Percentiles rank a stretch among this genome's conserved stretches.
Evolutionary conservation across 2,329 filamentous ascomycete species (phyloP).

Genomic region (Ceratocystiopsis minuta): DNA sequence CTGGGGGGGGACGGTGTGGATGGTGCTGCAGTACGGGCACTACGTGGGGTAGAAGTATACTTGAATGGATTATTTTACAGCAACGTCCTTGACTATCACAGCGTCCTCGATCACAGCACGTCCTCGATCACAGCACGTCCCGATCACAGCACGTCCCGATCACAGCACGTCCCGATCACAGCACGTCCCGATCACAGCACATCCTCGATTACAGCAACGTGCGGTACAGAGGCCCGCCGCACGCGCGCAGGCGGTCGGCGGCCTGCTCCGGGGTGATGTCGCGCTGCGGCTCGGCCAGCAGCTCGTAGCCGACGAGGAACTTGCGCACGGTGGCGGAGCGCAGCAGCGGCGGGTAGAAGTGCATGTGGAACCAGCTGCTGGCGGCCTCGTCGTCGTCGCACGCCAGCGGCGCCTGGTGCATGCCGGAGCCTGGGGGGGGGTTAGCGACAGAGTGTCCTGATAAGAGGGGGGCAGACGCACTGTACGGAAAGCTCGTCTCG

Average conservation of each 20-base stretch:
- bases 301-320: conserved; percentile 89
- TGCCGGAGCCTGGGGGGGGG: conserved; percentile 70
- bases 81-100: too few species aligned
- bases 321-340: conserved; percentile 88
- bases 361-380: conserved; percentile 81
- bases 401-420: conserved; percentile 84
- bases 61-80: too few species aligned
- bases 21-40: conserved; percentile 46
- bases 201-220: too few species aligned
- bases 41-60: conserved; percentile 48
- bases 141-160: too few species aligned
- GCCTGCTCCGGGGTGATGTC: conserved; percentile 97
- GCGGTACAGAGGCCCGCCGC: conserved; percentile 71
- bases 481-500: conserved; percentile 92
- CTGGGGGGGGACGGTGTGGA: conserved; percentile 34
- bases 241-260: conserved; percentile 54
- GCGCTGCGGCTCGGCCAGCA: conserved; percentile 93
- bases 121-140: too few species aligned
- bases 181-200: too few species aligned
- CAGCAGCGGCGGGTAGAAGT: conserved; percentile 90
- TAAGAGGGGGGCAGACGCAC: too few species aligned
- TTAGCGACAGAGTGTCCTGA: too few species aligned
- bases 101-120: too few species aligned
- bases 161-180: too few species aligned
- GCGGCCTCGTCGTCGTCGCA: conserved; percentile 71